phyloP scores from a whole-genome alignment of 1,284 basidiomycete genomes.

The Cryptococcus jaspeensis region DNA sequence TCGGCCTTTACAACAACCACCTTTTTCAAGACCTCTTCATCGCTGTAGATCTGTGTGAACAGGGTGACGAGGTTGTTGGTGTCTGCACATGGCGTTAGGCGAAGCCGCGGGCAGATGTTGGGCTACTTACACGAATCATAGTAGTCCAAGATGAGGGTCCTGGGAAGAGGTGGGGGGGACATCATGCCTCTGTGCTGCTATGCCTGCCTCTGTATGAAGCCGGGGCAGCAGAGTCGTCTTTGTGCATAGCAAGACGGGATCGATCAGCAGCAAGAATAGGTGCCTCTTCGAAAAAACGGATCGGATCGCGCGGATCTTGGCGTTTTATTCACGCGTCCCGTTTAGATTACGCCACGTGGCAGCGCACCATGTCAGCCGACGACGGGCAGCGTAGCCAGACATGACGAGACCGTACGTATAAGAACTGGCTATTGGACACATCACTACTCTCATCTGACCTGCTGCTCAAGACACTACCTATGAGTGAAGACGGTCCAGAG shows the following conservation, averaged over 20 bases:
- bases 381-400: too few relatives aligned
- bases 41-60: constrained; percentile 47
- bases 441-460: background rate
- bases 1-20: constrained; percentile 51
- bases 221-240: background rate
- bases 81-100: constrained; percentile 24
- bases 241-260: background rate
- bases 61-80: constrained; percentile 53
- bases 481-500: background rate
- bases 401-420: too few relatives aligned
- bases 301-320: background rate
- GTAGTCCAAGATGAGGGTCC: constrained; percentile 51
- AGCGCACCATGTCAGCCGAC: background rate
- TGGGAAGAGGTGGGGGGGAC: constrained; percentile 36
- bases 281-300: background rate
- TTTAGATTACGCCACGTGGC: constrained; percentile 5
- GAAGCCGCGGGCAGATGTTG: background rate
- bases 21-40: constrained; percentile 45
- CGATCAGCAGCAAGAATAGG: background rate
- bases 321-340: background rate
- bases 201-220: too few relatives aligned
- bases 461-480: background rate
- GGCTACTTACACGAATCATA: constrained; percentile 49
- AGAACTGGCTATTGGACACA: too few relatives aligned
- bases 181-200: background rate